phyloP scores from a whole-genome alignment of 106 monocot genomes.

The Gastrodia elata region DNA sequence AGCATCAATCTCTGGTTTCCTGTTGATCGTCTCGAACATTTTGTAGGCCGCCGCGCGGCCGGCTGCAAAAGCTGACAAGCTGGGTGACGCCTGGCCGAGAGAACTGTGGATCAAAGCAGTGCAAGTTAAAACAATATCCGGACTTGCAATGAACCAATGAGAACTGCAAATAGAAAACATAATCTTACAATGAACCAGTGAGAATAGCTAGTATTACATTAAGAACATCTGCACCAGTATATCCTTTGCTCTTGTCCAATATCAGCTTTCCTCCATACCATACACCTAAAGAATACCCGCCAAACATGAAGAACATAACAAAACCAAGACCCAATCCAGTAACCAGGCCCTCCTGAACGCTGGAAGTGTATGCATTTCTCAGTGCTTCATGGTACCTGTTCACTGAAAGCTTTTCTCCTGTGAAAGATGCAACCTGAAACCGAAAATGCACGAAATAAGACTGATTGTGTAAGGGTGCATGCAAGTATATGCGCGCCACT shows the following conservation, averaged over 20 bases:
- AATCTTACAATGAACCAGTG: conserved; percentile 53
- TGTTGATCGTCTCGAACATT: conserved; percentile 14
- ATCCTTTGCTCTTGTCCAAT: conserved; percentile 24
- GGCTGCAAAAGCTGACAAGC: conserved; percentile 10
- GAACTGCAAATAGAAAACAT: neutral
- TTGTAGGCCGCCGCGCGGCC: conserved; percentile 15
- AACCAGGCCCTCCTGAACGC: conserved; percentile 41
- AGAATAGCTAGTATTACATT: conserved; percentile 52
- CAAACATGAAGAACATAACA: conserved; percentile 34
- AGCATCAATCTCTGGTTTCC: conserved; percentile 16
- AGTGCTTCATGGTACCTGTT: conserved; percentile 38
- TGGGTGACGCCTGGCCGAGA: conserved; percentile 13
- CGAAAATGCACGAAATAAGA: no score
- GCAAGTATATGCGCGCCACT: neutral
- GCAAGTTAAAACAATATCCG: no score
- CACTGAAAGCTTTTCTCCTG: conserved; percentile 52
- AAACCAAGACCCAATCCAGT: conserved; percentile 43
- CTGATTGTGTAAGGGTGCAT: no score
- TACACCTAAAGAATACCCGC: conserved; percentile 43
- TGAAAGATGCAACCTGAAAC: conserved; percentile 60
- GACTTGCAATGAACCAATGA: neutral
- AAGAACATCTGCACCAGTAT: conserved; percentile 47
- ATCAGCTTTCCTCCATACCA: conserved; percentile 58
- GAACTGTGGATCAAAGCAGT: conserved; percentile 12
- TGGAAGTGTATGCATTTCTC: conserved; percentile 38